phyloP scores from a whole-genome alignment of 108 stramenopile species.

The Cafeteria roenbergensis region DNA sequence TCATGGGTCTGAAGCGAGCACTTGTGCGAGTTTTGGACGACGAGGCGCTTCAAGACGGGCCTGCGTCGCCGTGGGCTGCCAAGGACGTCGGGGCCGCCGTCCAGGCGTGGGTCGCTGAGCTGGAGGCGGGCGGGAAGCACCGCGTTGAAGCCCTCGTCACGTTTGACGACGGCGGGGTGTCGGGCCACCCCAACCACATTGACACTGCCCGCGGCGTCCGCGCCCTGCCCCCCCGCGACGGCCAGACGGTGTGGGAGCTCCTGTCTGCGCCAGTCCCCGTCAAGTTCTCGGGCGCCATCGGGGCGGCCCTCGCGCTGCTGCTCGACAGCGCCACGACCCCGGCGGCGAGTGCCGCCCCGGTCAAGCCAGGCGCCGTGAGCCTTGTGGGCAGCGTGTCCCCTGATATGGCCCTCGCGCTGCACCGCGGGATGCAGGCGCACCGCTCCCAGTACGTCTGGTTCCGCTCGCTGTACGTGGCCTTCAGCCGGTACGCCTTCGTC shows the following conservation, averaged over 20 bases:
- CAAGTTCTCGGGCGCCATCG: background rate
- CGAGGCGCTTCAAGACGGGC: conserved; percentile 28
- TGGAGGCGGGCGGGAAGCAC: conserved; percentile 2
- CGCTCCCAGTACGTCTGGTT: conserved; percentile 44
- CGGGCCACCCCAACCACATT: conserved; percentile 37
- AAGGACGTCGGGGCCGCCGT: conserved; percentile 20
- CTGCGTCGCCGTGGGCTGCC: conserved; percentile 7
- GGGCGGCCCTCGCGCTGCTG: background rate
- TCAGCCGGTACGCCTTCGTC: conserved; percentile 40
- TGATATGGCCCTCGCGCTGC: background rate
- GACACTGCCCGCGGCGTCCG: conserved; percentile 6
- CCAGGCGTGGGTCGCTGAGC: conserved; percentile 13
- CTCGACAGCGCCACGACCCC: background rate
- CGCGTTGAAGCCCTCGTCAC: conserved; percentile 23
- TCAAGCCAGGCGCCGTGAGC: background rate
- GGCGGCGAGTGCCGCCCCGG: background rate
- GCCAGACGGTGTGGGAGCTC: background rate
- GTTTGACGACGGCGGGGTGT: conserved; percentile 44
- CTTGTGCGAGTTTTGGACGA: conserved; percentile 15
- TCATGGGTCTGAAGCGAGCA: conserved; percentile 1
- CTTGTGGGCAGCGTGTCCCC: background rate
- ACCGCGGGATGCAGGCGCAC: conserved; percentile 34
- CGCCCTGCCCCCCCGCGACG: background rate
- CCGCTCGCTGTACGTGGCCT: conserved; percentile 35
- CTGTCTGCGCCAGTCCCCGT: no score